Base-by-base conservation (phyloP, 306 rosid genomes). In the Rubus parviflorus region DNA sequence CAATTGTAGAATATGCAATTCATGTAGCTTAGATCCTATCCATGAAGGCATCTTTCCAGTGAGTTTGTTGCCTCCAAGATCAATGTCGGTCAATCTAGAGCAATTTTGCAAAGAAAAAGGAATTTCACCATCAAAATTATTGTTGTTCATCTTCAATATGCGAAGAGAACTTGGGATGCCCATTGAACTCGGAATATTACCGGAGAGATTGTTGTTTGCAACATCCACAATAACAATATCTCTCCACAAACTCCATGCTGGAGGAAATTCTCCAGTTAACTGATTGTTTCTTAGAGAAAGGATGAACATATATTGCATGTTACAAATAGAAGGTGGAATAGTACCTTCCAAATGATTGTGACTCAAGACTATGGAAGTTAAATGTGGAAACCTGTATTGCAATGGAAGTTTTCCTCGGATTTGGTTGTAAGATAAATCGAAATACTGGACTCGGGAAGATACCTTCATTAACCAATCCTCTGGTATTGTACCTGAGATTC, bases 1-100 rank as follows among this genome's bases (percentile, higher is more conserved):
- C 4, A 69, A 46, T 1, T 74, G 3, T 13, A 77, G 51, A 5
- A 45, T 8, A 6, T 0, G 1, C 11, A 60, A 4, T 40, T 8
- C 37, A 37, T 8, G 5, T 6, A 46, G 20, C 17, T 16, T 14
- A 35, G 63, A 16, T 42, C 81, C 68, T 4, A 67, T 45, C 76
- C 63, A 57, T 40, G 3, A 0, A 17, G 75, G 62, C 48, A 77
- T 16, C n/a, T 8, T 45, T 7, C 75, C 71, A 25, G 23, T 25
- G 17, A 69, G n/a, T 6, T 6, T 35, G 63, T 77, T 77, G 0
- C 20, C 63, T 35, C 81, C 63, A 7, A 77, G 49, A 47, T 70
- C 37, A 25, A 69, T 7, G 20, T 9, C 14, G 0, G 1, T 0
- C 60, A 77, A 12, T 0, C 0, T 0, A 0, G 22, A 25, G 37